Conservation (phyloP, 805 yeast species). For the Komagataella phaffii region DNA sequence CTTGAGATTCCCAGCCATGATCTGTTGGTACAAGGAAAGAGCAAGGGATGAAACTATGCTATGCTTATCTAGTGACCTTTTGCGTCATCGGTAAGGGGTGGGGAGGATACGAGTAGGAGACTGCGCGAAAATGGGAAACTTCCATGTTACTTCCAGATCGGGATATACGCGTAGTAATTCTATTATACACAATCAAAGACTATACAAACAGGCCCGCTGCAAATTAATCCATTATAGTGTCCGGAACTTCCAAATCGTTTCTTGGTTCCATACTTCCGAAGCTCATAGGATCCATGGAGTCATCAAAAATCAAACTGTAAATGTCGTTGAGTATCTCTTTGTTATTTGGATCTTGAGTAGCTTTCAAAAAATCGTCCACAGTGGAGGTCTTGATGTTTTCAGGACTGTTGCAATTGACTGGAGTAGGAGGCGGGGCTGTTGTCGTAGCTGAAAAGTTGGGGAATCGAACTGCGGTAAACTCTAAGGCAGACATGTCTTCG, state of each 20-base stretch:
- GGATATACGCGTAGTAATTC: not conserved
- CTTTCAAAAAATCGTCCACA: not conserved
- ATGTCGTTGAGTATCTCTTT: conserved; percentile 25
- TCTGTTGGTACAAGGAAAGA: not conserved
- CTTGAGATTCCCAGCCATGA: conserved; percentile 8
- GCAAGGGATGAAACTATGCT: not conserved
- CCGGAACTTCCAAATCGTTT: not conserved
- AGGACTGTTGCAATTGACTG: not conserved
- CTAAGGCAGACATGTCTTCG: not conserved
- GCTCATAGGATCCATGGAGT: conserved; percentile 23
- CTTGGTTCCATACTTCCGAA: conserved; percentile 8
- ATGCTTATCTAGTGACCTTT: not conserved
- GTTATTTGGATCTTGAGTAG: conserved; percentile 3
- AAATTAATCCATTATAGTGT: not conserved
- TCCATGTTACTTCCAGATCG: not conserved
- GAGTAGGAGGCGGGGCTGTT: not conserved
- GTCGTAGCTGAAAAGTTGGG: conserved; percentile 2
- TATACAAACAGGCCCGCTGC: not conserved
- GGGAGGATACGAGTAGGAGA: not conserved
- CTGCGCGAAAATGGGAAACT: not conserved
- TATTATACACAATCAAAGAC: not conserved
- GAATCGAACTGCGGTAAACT: not conserved
- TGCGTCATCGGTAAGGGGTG: not conserved
- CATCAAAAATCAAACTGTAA: conserved; percentile 31
- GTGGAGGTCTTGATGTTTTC: not conserved